Conservation (phyloP, 176 grass and related monocot species). For the Carex pumila region DNA sequence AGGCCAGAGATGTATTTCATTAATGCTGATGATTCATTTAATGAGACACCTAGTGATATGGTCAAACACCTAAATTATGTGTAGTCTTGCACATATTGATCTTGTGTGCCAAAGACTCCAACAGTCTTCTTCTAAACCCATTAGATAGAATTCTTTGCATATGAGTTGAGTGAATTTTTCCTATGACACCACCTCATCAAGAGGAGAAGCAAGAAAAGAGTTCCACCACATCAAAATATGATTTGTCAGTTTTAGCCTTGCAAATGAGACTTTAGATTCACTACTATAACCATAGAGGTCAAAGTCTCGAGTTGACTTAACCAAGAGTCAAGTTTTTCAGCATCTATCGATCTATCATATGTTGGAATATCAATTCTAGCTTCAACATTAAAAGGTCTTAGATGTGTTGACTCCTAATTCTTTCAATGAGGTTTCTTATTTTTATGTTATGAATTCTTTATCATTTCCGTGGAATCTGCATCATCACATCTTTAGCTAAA, state of each 20-base stretch:
- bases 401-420: neutral
- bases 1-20: neutral
- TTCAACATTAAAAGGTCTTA: neutral
- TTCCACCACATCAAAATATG: neutral
- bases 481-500: neutral
- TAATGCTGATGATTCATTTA: neutral
- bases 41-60: neutral
- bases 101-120: neutral
- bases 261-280: neutral
- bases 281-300: no score
- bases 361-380: neutral
- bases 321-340: neutral
- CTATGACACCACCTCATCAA: neutral
- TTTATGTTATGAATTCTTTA: neutral
- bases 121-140: neutral
- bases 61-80: neutral
- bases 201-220: neutral
- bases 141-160: neutral
- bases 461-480: neutral
- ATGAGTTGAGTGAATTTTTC: neutral
- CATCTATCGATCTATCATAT: neutral
- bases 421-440: neutral
- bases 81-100: neutral
- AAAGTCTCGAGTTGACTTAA: no score
- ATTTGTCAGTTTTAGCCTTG: neutral